Evolutionary conservation across 257 asterid species (phyloP), one percentile per base, ranked within the genome.

Genomic region (Leonotis leonurus): DNA sequence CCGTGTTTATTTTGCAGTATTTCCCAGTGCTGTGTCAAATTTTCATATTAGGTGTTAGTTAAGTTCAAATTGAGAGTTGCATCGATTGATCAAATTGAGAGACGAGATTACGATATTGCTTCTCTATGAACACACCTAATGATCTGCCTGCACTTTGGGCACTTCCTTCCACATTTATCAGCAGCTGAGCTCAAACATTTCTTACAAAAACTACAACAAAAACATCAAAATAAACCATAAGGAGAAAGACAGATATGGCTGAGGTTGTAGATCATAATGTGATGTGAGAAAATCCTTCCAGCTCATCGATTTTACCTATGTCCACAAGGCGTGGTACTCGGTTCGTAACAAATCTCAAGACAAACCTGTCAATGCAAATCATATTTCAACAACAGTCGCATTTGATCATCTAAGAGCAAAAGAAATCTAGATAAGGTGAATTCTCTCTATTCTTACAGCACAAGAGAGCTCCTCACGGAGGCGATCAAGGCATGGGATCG

Each of bases 381-480:
- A 32, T 5, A 43, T 10, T 32, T 64, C 33, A 49, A 29, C 2
- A 50, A 43, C 46, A 4, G 5, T 3, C 65, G 62, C 43, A 35
- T n/a, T 8, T 56, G n/a, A 59, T 24, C 26, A 52, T 6, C 56
- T 26, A n/a, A n/a, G 27, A 36, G 3, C 11, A 7, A 50, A 35
- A 26, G 14, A 35, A 54, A 27, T 17, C 16, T 14, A 70, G 13
- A 43, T 35, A 35, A 11, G 14, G 10, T 0, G 2, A 41, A 41
- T 18, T 25, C 8, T 32, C 20, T 24, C 1, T 9, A 18, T 62
- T 53, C 86, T 78, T 80, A 92, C 99, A 18, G 99, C 96, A 56
- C 99, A 92, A 25, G 97, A 92, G 70, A 92, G 99, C 73, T 92
- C 99, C 77, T 92, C 99, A 5, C 97, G 87, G 26, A 92, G 97